Evolutionary conservation across 2,329 filamentous ascomycete species (phyloP).

Genomic region (Acrodontium crateriforme): DNA sequence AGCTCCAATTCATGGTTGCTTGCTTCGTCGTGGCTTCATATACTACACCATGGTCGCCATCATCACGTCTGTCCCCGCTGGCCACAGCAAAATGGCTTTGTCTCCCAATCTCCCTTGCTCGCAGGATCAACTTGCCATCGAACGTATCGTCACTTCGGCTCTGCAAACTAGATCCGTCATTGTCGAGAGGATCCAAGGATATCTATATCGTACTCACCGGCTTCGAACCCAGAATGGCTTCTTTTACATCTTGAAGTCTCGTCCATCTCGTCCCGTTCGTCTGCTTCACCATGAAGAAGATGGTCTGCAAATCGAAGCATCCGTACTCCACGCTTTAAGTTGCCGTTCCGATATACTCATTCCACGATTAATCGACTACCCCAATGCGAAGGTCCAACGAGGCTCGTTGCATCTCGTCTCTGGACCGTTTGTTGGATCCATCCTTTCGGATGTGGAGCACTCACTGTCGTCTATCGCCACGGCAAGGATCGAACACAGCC

Average conservation of each 20-base stretch:
- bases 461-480: constrained; percentile 23
- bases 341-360: constrained; percentile 24
- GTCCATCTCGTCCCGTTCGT: constrained; percentile 24
- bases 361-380: constrained; percentile 26
- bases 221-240: constrained; percentile 25
- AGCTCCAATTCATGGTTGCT: no score
- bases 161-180: constrained; percentile 14
- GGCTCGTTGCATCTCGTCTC: constrained; percentile 16
- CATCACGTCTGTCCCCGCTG: no score
- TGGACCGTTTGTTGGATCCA: constrained; percentile 16
- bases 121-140: constrained; percentile 13
- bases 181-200: constrained; percentile 13
- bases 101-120: no score
- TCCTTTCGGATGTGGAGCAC: constrained; percentile 15
- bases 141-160: constrained; percentile 12
- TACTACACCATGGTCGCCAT: no score
- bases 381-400: constrained; percentile 7
- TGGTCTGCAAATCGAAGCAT: constrained; percentile 26
- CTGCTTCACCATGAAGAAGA: constrained; percentile 31
- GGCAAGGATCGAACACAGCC: constrained; percentile 25
- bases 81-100: no score
- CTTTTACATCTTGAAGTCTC: constrained; percentile 28
- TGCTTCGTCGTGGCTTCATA: no score
- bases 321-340: constrained; percentile 24
- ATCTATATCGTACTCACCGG: constrained; percentile 29